Conservation (phyloP, 2,329 filamentous ascomycete species). For the Hypoxylon sp. region DNA sequence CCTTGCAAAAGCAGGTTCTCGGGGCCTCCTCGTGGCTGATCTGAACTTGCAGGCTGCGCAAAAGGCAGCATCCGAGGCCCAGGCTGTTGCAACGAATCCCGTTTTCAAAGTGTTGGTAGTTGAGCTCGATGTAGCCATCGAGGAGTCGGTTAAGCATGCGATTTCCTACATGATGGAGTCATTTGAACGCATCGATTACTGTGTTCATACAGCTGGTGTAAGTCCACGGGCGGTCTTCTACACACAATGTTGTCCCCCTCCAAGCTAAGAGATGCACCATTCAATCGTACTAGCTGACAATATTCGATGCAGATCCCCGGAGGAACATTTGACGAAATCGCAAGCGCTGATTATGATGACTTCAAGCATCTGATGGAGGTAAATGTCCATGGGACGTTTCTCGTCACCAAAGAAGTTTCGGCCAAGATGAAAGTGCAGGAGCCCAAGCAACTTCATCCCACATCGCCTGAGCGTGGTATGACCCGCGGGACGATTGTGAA, state of each 20-base stretch:
- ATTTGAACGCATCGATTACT: conserved; percentile 23
- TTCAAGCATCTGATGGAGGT: conserved; percentile 17
- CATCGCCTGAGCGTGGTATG: conserved; percentile 4
- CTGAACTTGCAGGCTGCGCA: conserved; percentile 1
- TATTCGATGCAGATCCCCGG: too few species aligned
- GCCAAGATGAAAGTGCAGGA: conserved; percentile 25
- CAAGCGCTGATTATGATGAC: background rate
- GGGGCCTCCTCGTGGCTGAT: conserved; percentile 4
- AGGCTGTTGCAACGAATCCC: background rate
- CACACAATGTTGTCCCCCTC: too few species aligned
- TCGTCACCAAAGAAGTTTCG: conserved; percentile 12
- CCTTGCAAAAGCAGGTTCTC: background rate
- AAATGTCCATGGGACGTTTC: conserved; percentile 26
- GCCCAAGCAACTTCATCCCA: background rate
- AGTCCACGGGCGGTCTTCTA: background rate
- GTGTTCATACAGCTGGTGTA: conserved; percentile 18
- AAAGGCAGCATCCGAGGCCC: background rate
- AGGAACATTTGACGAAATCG: too few species aligned
- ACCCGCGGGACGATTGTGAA: conserved; percentile 24
- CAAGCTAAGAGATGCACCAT: too few species aligned
- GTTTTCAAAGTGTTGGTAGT: background rate
- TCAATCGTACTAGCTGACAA: too few species aligned
- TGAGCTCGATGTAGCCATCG: conserved; percentile 8
- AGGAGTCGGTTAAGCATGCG: conserved; percentile 2
- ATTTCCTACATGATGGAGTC: background rate